Evolutionary conservation across 805 yeast genomes (phyloP).

Genomic region (Zygosaccharomyces rouxii): DNA sequence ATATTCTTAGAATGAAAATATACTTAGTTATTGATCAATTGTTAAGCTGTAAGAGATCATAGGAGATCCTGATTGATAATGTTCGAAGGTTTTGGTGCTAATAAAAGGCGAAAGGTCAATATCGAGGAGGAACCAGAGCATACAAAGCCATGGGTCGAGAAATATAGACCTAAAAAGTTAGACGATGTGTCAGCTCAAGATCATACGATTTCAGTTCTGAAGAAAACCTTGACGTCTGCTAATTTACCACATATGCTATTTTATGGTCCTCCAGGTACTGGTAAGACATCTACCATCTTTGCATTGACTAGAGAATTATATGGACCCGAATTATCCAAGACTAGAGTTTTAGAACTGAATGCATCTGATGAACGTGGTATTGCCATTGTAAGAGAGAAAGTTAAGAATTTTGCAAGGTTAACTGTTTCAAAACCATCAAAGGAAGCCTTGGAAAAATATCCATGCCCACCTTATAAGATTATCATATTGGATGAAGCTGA

Average conservation of each 20-base stretch:
- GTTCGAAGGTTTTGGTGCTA: slow-evolving; percentile 23
- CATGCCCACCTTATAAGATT: slow-evolving; percentile 95
- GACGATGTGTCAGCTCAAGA: slow-evolving; percentile 91
- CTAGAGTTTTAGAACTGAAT: slow-evolving; percentile 75
- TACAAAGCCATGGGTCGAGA: slow-evolving; percentile 85
- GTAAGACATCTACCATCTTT: slow-evolving; percentile 82
- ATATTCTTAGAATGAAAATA: background rate
- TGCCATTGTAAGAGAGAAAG: slow-evolving; percentile 77
- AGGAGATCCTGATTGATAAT: slow-evolving; percentile 2
- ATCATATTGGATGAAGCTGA: slow-evolving; percentile 94
- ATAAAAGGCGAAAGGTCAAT: slow-evolving; percentile 30
- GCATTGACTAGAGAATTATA: slow-evolving; percentile 77
- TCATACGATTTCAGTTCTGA: slow-evolving; percentile 78
- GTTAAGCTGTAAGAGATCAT: background rate
- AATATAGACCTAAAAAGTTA: slow-evolving; percentile 83
- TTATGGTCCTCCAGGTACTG: slow-evolving; percentile 94
- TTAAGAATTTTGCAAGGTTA: slow-evolving; percentile 80
- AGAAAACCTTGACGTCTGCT: slow-evolving; percentile 70
- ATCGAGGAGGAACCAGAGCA: slow-evolving; percentile 24
- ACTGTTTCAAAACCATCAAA: slow-evolving; percentile 75
- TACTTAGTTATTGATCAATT: background rate
- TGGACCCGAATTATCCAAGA: slow-evolving; percentile 64
- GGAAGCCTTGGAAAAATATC: slow-evolving; percentile 67
- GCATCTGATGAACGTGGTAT: slow-evolving; percentile 93
- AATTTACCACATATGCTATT: slow-evolving; percentile 89